phyloP scores from a whole-genome alignment of 768 basidiomycete species.

The Boletus sp. region DNA sequence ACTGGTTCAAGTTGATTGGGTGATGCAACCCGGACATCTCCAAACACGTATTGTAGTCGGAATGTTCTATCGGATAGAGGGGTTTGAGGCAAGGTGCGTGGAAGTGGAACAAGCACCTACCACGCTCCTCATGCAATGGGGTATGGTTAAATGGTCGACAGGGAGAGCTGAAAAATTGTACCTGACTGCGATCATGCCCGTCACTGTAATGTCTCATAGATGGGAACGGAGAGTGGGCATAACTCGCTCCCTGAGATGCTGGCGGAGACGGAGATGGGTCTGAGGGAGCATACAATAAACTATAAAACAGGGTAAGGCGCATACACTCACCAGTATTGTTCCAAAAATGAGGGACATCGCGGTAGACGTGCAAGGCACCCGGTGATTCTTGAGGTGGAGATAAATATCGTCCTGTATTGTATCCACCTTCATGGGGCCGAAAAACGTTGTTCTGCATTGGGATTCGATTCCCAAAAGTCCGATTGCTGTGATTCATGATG shows the following conservation, averaged over 20 bases:
- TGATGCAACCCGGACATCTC: background rate
- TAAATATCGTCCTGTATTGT: background rate
- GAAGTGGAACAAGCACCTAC: constrained; percentile 4
- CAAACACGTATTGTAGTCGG: background rate
- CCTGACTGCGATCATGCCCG: background rate
- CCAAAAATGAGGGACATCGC: constrained; percentile 5
- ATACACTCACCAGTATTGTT: constrained; percentile 27
- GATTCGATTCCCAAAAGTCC: background rate
- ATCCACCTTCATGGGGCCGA: background rate
- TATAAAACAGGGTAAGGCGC: constrained; percentile 1
- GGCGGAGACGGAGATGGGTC: constrained; percentile 37
- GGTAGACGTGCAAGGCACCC: constrained; percentile 2
- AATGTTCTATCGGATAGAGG: constrained; percentile 5
- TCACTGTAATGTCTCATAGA: background rate
- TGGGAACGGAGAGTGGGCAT: constrained; percentile 1
- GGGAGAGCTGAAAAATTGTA: background rate
- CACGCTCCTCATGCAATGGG: background rate
- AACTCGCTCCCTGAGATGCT: constrained; percentile 18
- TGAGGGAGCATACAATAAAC: constrained; percentile 25
- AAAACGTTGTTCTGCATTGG: background rate
- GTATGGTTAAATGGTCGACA: background rate
- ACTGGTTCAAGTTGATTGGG: background rate
- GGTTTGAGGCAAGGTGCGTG: background rate
- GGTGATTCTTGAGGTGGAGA: constrained; percentile 10
- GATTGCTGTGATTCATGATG: constrained; percentile 15